These are phyloP conservation scores for Pseudomonodictys pantanalensis DNA, from an alignment of 495 filamentous ascomycete species.

Conservation along the genomic window DNA sequence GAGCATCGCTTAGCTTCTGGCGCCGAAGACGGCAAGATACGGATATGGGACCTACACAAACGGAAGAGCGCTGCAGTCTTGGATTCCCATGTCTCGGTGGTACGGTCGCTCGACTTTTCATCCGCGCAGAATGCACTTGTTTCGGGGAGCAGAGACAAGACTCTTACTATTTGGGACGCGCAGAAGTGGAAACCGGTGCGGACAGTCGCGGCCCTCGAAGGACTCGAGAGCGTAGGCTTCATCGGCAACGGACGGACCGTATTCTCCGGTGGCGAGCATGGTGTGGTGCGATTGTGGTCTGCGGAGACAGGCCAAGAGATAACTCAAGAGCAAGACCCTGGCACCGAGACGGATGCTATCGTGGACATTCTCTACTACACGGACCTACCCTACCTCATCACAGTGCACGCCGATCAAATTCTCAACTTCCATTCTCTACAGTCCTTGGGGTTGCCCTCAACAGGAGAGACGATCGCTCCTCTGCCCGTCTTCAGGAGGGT, in stretches of 20 bases:
- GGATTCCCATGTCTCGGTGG: slow-evolving; percentile 89
- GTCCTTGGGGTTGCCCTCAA: slow-evolving; percentile 37
- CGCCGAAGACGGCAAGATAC: slow-evolving; percentile 84
- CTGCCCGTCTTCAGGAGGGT: slow-evolving; percentile 65
- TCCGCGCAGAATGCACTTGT: slow-evolving; percentile 68
- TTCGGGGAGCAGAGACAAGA: slow-evolving; percentile 92
- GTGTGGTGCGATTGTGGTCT: slow-evolving; percentile 78
- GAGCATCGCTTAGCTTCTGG: slow-evolving; percentile 85
- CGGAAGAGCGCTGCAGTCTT: slow-evolving; percentile 72
- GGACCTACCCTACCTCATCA: slow-evolving; percentile 64
- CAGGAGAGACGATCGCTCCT: slow-evolving; percentile 44
- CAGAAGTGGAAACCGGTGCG: slow-evolving; percentile 78
- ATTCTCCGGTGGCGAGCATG: slow-evolving; percentile 84
- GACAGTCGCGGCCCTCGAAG: slow-evolving; percentile 80
- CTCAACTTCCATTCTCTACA: slow-evolving; percentile 65
- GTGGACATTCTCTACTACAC: slow-evolving; percentile 64
- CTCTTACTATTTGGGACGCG: slow-evolving; percentile 85
- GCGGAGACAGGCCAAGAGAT: slow-evolving; percentile 72
- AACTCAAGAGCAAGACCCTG: slow-evolving; percentile 63
- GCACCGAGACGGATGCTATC: slow-evolving; percentile 73
- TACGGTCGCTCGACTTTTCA: slow-evolving; percentile 80
- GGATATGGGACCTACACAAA: slow-evolving; percentile 88
- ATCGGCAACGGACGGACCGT: slow-evolving; percentile 64
- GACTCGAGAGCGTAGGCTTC: slow-evolving; percentile 80
- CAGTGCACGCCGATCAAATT: slow-evolving; percentile 86